Conservation (phyloP, 345 rosid species). For the Ceriops decandra region DNA sequence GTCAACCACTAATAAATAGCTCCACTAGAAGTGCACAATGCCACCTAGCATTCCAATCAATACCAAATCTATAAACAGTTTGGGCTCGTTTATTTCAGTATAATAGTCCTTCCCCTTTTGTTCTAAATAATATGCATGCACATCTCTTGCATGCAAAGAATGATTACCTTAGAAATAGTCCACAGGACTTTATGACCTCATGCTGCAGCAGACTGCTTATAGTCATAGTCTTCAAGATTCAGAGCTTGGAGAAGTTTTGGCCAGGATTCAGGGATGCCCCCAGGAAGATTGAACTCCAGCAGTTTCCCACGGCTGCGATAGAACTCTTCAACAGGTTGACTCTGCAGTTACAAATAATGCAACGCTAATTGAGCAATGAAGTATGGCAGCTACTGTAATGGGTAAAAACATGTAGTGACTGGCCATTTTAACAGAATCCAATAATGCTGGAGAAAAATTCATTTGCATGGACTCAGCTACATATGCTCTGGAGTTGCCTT, state of each 20-base stretch:
- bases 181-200: conserved; percentile 24
- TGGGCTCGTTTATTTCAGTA: conserved; percentile 12
- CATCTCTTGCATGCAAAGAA: conserved; percentile 50
- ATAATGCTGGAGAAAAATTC: background rate
- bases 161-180: conserved; percentile 32
- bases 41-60: conserved; percentile 18
- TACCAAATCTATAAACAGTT: conserved; percentile 1
- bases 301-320: conserved; percentile 70
- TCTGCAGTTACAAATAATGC: conserved; percentile 44
- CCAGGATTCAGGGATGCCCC: conserved; percentile 98
- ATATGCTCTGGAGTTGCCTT: too few relatives aligned
- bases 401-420: background rate
- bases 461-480: too few relatives aligned
- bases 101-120: conserved; percentile 8
- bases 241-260: conserved; percentile 85
- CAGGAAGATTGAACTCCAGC: conserved; percentile 87
- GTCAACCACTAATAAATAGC: conserved; percentile 8
- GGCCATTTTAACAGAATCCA: background rate
- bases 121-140: conserved; percentile 33
- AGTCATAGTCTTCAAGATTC: conserved; percentile 58
- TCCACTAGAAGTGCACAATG: conserved; percentile 3
- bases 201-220: conserved; percentile 63
- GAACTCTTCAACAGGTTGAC: conserved; percentile 88
- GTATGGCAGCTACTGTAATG: background rate
- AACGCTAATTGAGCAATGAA: background rate